phyloP scores from a whole-genome alignment of 2,329 filamentous ascomycete genomes.

The Nemania sp. region DNA sequence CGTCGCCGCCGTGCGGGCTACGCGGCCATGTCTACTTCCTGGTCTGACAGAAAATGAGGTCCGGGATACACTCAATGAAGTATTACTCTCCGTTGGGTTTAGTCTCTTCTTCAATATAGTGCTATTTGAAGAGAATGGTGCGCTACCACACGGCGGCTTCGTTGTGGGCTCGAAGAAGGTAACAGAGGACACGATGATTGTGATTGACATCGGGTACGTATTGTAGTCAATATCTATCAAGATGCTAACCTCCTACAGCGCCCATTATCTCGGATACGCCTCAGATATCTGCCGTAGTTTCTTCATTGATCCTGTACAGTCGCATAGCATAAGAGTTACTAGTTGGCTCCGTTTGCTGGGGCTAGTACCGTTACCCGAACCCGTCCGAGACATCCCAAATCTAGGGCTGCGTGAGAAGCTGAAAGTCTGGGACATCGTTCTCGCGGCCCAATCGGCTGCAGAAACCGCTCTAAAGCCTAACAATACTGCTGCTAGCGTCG shows the following conservation, averaged over 20 bases:
- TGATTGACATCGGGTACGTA: conserved; percentile 68
- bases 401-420: conserved; percentile 58
- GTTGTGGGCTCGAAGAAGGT: conserved; percentile 64
- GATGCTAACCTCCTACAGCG: conserved; percentile 49
- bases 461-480: conserved; percentile 63
- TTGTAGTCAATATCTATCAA: conserved; percentile 15
- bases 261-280: conserved; percentile 71
- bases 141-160: conserved; percentile 66
- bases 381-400: conserved; percentile 5
- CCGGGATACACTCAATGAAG: conserved; percentile 65
- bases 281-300: conserved; percentile 74
- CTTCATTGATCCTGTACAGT: conserved; percentile 56
- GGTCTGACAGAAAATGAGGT: conserved; percentile 71
- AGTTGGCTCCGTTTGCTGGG: conserved; percentile 10
- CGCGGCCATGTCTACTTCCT: conserved; percentile 65
- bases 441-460: conserved; percentile 71
- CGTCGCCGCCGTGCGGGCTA: conserved; percentile 69
- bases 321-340: neutral
- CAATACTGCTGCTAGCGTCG: conserved; percentile 68
- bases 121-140: conserved; percentile 68
- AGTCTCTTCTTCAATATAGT: conserved; percentile 73
- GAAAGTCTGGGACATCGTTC: conserved; percentile 69
- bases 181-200: conserved; percentile 66
- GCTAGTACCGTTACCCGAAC: neutral
- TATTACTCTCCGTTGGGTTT: conserved; percentile 65